Conservation (phyloP, 257 asterid genomes). For the Orobanche coerulescens region DNA sequence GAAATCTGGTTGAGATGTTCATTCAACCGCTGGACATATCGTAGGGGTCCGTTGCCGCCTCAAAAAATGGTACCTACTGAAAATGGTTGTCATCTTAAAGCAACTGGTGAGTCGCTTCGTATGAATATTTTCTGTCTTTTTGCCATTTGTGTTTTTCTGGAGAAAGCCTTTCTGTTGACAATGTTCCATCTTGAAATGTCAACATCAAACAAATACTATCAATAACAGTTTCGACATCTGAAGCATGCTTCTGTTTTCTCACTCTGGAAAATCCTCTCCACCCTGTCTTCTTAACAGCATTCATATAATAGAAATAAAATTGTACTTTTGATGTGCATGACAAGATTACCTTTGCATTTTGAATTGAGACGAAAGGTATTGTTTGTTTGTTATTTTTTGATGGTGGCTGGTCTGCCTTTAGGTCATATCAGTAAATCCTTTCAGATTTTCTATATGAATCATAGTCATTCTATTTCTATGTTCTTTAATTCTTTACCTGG, state of each 20-base stretch:
- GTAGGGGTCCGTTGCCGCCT: constrained; percentile 75
- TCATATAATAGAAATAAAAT: constrained; percentile 1
- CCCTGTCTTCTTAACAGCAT: background rate
- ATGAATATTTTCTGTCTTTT: background rate
- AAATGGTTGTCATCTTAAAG: constrained; percentile 64
- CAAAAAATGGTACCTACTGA: constrained; percentile 71
- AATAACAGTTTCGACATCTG: background rate
- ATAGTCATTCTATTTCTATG: constrained; percentile 1
- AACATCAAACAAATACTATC: constrained; percentile 2
- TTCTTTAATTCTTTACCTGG: constrained; percentile 9
- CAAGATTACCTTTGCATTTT: constrained; percentile 12
- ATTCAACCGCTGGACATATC: constrained; percentile 96
- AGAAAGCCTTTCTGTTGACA: background rate
- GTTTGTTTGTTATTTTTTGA: background rate
- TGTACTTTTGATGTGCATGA: background rate
- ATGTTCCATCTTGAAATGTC: background rate
- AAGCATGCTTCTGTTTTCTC: background rate
- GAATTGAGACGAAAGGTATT: background rate
- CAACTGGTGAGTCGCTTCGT: constrained; percentile 50
- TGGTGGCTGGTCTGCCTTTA: background rate
- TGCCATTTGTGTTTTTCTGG: background rate
- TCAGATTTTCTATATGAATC: constrained; percentile 5
- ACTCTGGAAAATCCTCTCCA: background rate
- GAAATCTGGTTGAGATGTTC: constrained; percentile 98
- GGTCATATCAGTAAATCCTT: constrained; percentile 16